Evolutionary conservation across 2,329 filamentous ascomycete species (phyloP), one percentile per base, ranked within the genome.

Genomic region (Beauveria caledonica): DNA sequence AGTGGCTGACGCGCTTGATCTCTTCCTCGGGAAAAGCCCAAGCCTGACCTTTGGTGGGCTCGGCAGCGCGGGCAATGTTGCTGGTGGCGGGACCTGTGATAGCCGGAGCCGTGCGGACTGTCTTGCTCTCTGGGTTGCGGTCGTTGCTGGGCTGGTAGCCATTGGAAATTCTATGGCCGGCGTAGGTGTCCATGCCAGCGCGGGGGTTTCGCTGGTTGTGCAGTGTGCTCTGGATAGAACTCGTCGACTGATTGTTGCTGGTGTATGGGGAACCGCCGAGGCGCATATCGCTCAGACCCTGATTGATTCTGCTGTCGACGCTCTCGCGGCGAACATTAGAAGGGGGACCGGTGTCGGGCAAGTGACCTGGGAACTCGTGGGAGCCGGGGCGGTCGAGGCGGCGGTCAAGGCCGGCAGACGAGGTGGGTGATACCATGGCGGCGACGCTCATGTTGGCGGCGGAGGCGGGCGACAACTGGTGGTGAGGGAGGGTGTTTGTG

Each of bases 1-100:
- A 83, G 66, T 79, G 40, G 73, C 76, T 61, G 69, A 79, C 69
- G 59, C 80, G 74, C 62, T 82, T 79, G 3, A 88, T 84, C 57
- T 86, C 83, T 58, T 88, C 85, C 68, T 90, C 89, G 1, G 89
- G 89, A 66, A 92, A 92, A 65, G 89, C 89, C 89, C 89, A 93
- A 5, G 89, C 87, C 70, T 88, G 89, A 70, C 89, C 89, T 72
- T 91, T 91, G 11, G 88, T 92, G 5, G 89, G 89, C 70, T 90
- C 87, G 33, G 88, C 86, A 44, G 89, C 89, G 66, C 78, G 86
- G 68, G 83, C 87, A 76, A 80, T 89, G 68, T 77, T 84, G 73
- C 79, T 82, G 58, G 77, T 86, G 65, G 79, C 87, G 64, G 78
- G 88, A 65, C 88, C 88, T 27, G 87, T 90, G 67, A 93, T 93